phyloP scores from a whole-genome alignment of 805 yeast species.

The Metschnikowia kofuensis region DNA sequence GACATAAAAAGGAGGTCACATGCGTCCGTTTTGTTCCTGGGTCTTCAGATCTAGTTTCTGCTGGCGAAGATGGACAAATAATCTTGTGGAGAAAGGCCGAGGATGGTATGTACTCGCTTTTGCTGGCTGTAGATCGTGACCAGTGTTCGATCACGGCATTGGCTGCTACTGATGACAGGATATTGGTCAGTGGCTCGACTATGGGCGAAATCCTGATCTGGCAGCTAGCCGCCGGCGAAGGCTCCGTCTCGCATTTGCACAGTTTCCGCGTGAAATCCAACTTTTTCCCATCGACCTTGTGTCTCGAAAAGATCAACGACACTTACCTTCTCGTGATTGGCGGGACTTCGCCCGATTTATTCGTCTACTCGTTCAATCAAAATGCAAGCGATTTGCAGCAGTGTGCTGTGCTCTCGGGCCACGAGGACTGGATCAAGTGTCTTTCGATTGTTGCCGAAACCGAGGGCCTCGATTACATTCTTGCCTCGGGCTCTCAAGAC shows the following conservation, averaged over 20 bases:
- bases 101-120: conserved; percentile 25
- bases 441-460: conserved; percentile 54
- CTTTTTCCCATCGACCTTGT: conserved; percentile 46
- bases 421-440: conserved; percentile 93
- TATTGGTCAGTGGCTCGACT: conserved; percentile 62
- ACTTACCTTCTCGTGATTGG: conserved; percentile 62
- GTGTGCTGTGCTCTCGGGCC: conserved; percentile 71
- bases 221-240: conserved; percentile 29
- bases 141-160: conserved; percentile 27
- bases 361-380: conserved; percentile 48
- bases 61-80: conserved; percentile 64
- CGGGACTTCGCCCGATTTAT: conserved; percentile 59
- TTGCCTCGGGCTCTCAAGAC: conserved; percentile 93
- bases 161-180: conserved; percentile 34
- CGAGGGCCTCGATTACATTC: conserved; percentile 49
- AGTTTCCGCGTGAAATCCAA: conserved; percentile 39
- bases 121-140: conserved; percentile 42
- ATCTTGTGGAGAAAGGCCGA: conserved; percentile 52
- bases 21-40: conserved; percentile 54
- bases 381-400: conserved; percentile 23
- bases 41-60: conserved; percentile 49
- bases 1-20: conserved; percentile 62
- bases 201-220: conserved; percentile 58
- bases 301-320: conserved; percentile 30
- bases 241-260: conserved; percentile 24